Percentiles rank a stretch among this genome's conserved stretches.
Conservation (phyloP, 1,284 basidiomycete genomes). For the Hypsizygus ulmarius region DNA sequence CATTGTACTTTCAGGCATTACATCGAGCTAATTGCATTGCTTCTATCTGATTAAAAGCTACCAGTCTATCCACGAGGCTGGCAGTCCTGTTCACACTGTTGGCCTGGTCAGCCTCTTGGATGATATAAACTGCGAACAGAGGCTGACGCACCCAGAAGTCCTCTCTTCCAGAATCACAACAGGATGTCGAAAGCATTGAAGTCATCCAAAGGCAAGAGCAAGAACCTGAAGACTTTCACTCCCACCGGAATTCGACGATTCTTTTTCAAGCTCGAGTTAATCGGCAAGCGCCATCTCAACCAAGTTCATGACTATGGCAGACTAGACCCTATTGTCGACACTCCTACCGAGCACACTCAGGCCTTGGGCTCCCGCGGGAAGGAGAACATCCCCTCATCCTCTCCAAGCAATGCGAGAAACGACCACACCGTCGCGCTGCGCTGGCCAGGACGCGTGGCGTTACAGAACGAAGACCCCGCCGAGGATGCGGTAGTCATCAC, state of each 20-base stretch:
- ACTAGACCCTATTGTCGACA: slow-evolving; percentile 22
- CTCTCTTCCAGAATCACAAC: too few relatives aligned
- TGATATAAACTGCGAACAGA: too few relatives aligned
- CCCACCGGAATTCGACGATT: slow-evolving; percentile 28
- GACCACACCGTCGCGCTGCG: background rate
- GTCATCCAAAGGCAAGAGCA: too few relatives aligned
- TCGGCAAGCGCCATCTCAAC: slow-evolving; percentile 22
- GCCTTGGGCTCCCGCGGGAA: background rate
- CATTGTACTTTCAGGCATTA: too few relatives aligned
- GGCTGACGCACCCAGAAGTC: too few relatives aligned
- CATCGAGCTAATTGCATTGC: too few relatives aligned
- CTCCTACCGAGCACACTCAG: slow-evolving; percentile 8
- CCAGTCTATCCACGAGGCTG: too few relatives aligned
- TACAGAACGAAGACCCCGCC: slow-evolving; percentile 49
- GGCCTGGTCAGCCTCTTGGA: too few relatives aligned
- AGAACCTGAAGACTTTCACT: slow-evolving; percentile 20
- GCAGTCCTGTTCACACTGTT: too few relatives aligned
- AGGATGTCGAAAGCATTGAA: too few relatives aligned
- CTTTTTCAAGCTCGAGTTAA: slow-evolving; percentile 26
- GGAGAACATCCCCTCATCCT: slow-evolving; percentile 1
- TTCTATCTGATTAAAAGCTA: too few relatives aligned
- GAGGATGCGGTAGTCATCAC: slow-evolving; percentile 55
- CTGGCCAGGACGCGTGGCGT: slow-evolving; percentile 29
- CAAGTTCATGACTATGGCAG: slow-evolving; percentile 17
- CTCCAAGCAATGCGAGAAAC: background rate